Conservation (phyloP, 1,139 yeast species). For the Spathaspora sp. region DNA sequence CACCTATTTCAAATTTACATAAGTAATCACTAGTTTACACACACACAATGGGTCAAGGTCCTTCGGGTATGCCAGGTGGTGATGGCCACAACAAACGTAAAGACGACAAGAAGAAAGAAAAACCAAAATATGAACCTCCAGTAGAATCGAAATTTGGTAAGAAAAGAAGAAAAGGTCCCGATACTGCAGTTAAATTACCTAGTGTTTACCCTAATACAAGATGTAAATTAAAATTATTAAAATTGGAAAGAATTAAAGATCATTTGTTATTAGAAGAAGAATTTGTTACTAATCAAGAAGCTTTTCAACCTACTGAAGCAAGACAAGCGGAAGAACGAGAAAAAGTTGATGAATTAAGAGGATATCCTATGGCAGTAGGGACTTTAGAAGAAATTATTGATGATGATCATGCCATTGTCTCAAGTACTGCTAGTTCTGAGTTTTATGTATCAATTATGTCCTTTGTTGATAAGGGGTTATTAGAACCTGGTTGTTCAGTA, state of each 20-base stretch:
- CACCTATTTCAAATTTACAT: no score
- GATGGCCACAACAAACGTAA: constrained; percentile 61
- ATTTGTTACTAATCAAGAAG: constrained; percentile 92
- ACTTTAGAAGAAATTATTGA: constrained; percentile 95
- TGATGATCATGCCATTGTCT: constrained; percentile 98
- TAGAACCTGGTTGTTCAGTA: constrained; percentile 98
- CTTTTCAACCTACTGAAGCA: constrained; percentile 93
- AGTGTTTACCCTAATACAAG: constrained; percentile 89
- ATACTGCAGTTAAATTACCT: constrained; percentile 84
- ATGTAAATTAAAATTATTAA: constrained; percentile 84
- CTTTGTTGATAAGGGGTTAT: constrained; percentile 94
- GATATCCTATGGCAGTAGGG: constrained; percentile 96
- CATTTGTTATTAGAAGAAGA: constrained; percentile 94
- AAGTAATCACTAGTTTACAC: no score
- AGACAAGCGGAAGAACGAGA: constrained; percentile 95
- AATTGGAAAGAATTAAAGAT: constrained; percentile 95
- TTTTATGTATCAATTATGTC: constrained; percentile 94
- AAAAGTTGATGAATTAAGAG: constrained; percentile 92
- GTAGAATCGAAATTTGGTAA: constrained; percentile 92
- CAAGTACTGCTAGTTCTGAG: constrained; percentile 95
- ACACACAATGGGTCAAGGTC: constrained; percentile 67
- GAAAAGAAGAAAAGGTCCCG: constrained; percentile 91
- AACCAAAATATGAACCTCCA: constrained; percentile 97
- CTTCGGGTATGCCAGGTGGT: constrained; percentile 70
- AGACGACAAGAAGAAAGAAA: constrained; percentile 76